A percentile compares a stretch with the other conserved stretches of the same genome.
phyloP scores from a whole-genome alignment of 805 yeast species.

The Yamadazyma takamatsuzukensis region DNA sequence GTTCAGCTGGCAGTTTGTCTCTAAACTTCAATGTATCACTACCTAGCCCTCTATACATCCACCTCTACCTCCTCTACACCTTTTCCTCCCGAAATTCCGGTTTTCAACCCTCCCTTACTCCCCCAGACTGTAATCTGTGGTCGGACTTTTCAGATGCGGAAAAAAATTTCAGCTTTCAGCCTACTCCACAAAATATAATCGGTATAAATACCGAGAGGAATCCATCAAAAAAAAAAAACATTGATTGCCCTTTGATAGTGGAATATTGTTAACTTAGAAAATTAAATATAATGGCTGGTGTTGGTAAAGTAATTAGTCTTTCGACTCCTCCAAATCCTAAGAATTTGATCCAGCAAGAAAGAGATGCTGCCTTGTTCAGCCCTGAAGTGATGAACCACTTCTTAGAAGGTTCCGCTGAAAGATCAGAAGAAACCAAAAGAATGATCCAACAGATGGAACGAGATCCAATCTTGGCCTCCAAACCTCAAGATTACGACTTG shows the following conservation, averaged over 20 bases:
- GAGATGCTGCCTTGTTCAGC: conserved; percentile 29
- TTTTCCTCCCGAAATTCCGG: no score
- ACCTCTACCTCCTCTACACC: no score
- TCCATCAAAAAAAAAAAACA: neutral
- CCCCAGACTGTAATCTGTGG: no score
- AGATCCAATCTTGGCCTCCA: conserved; percentile 61
- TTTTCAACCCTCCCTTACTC: no score
- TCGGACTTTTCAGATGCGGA: no score
- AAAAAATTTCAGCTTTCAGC: no score
- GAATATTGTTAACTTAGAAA: no score
- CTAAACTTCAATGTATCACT: no score
- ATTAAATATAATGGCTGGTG: conserved; percentile 4
- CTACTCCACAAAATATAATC: neutral
- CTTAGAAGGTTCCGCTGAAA: conserved; percentile 37
- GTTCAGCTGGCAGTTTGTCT: no score
- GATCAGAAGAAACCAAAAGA: conserved; percentile 44
- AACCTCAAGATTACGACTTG: conserved; percentile 54
- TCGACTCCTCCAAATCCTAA: conserved; percentile 30
- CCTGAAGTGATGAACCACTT: conserved; percentile 38
- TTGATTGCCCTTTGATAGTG: no score
- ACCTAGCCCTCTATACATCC: no score
- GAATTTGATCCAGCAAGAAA: conserved; percentile 27
- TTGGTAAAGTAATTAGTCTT: conserved; percentile 18
- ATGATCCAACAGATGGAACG: conserved; percentile 58
- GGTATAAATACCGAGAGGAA: neutral